Evolutionary conservation across 1,284 basidiomycete species (phyloP).

Genomic region (Ustilago crameri): DNA sequence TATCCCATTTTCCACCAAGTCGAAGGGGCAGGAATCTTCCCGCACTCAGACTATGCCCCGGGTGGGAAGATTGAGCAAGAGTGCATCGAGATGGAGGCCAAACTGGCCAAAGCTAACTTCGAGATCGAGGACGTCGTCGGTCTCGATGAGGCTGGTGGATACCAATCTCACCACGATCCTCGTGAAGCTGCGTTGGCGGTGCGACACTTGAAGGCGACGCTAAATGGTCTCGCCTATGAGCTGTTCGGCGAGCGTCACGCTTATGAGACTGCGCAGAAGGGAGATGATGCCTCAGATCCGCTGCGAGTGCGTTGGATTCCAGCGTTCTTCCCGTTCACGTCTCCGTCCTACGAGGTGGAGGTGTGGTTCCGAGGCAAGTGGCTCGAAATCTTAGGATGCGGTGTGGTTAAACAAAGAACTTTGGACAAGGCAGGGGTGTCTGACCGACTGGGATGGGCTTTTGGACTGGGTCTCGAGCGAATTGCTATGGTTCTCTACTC

Average conservation of each 20-base stretch:
- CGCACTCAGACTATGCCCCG: conserved; percentile 69
- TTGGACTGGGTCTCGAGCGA: conserved; percentile 94
- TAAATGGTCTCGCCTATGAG: conserved; percentile 86
- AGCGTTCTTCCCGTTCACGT: conserved; percentile 97
- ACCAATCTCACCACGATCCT: conserved; percentile 79
- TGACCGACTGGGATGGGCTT: conserved; percentile 95
- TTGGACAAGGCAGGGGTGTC: conserved; percentile 76
- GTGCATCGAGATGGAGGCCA: conserved; percentile 73
- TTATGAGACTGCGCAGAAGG: conserved; percentile 68
- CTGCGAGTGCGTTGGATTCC: conserved; percentile 95
- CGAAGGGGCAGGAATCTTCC: conserved; percentile 88
- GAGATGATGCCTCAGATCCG: conserved; percentile 70
- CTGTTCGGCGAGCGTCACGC: conserved; percentile 75
- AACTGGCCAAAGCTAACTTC: conserved; percentile 72
- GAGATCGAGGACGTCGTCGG: conserved; percentile 86
- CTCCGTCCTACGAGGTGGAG: conserved; percentile 96
- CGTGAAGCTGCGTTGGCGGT: conserved; percentile 73
- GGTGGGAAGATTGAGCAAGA: conserved; percentile 70
- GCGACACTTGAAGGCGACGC: conserved; percentile 86
- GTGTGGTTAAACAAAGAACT: conserved; percentile 89
- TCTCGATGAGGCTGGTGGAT: conserved; percentile 78
- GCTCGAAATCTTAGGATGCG: conserved; percentile 95
- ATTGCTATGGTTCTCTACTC: conserved; percentile 98
- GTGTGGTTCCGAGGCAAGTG: conserved; percentile 96
- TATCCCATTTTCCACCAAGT: conserved; percentile 99